Conservation (phyloP, 2,329 filamentous ascomycete genomes). For the Colletotrichum eleusines region DNA sequence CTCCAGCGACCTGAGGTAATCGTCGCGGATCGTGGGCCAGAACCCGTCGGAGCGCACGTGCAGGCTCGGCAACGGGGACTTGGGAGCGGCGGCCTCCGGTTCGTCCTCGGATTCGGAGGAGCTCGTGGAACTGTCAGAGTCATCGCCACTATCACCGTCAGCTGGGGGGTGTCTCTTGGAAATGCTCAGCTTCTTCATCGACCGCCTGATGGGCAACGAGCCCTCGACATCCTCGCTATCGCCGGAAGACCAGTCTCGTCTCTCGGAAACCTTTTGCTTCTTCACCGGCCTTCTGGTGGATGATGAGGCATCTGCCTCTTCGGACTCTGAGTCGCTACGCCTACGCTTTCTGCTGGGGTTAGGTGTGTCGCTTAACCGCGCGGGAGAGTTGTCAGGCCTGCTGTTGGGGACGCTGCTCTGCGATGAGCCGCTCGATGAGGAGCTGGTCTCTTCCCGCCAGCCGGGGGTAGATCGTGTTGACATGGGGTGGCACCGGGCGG, state of each 20-base stretch:
- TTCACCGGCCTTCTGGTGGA: background rate
- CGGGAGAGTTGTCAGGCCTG: background rate
- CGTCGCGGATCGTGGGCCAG: conserved; percentile 8
- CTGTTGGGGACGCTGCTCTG: background rate
- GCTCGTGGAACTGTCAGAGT: background rate
- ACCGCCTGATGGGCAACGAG: background rate
- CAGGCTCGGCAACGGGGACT: background rate
- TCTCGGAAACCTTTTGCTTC: background rate
- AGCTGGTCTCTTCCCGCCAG: background rate
- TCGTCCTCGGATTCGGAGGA: too few species aligned
- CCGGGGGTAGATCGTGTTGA: background rate
- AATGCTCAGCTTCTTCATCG: background rate
- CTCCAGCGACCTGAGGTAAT: background rate
- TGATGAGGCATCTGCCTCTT: background rate
- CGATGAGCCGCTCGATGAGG: background rate
- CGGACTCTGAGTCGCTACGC: background rate
- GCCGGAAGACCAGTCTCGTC: background rate
- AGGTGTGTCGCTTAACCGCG: background rate
- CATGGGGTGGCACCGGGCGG: background rate
- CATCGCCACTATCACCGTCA: background rate
- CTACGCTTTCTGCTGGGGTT: background rate
- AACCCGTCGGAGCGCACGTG: background rate
- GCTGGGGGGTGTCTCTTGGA: background rate
- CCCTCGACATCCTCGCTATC: background rate
- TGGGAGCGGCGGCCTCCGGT: rapidly evolving